Conservation (phyloP, 305 asterid species). For the Fraxinus xanthoxyloides region DNA sequence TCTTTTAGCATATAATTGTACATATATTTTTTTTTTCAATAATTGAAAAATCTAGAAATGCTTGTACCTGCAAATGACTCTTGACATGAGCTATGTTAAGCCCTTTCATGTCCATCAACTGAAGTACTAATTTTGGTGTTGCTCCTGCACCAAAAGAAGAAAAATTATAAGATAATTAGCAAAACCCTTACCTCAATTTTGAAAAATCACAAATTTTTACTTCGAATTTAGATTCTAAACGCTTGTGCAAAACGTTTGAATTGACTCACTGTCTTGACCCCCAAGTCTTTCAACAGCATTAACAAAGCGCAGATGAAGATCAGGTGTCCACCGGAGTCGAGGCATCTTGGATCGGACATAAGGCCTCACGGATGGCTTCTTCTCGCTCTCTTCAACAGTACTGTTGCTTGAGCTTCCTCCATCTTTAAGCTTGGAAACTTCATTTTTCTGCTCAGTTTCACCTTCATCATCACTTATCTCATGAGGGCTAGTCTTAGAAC, state of each 20-base stretch:
- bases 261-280: slow-evolving; percentile 67
- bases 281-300: slow-evolving; percentile 75
- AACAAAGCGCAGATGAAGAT: slow-evolving; percentile 65
- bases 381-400: slow-evolving; percentile 56
- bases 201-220: background rate
- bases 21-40: background rate
- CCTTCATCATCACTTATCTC: slow-evolving; percentile 26
- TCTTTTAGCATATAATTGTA: background rate
- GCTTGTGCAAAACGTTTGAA: background rate
- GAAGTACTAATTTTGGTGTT: slow-evolving; percentile 79
- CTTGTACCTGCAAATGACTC: slow-evolving; percentile 80
- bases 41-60: background rate
- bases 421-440: slow-evolving; percentile 33
- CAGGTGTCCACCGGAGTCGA: slow-evolving; percentile 79
- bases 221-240: background rate
- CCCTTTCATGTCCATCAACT: slow-evolving; percentile 74
- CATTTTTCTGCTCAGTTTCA: slow-evolving; percentile 16
- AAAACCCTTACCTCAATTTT: background rate
- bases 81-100: slow-evolving; percentile 85
- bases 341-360: slow-evolving; percentile 75
- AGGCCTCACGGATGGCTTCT: slow-evolving; percentile 61
- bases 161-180: background rate
- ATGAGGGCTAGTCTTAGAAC: slow-evolving; percentile 31
- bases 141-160: slow-evolving; percentile 54
- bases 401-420: slow-evolving; percentile 81